Percentiles rank a stretch among this genome's conserved stretches.
These are phyloP conservation scores for Mycena maculata DNA, from an alignment of 768 basidiomycete species.

Conservation along the genomic window DNA sequence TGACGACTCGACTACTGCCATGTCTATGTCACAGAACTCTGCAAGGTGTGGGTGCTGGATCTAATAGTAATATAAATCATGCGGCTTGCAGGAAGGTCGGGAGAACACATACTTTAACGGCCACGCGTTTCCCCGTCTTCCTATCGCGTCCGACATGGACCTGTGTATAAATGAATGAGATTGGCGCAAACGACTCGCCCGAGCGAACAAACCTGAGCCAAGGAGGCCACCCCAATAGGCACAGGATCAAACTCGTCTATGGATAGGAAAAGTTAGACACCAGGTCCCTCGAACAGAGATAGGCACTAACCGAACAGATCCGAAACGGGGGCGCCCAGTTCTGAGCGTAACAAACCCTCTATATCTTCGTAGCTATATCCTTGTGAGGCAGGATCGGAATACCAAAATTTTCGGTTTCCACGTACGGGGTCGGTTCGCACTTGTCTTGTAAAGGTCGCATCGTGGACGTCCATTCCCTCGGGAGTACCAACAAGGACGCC, in stretches of 20 bases:
- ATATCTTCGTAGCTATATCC: constrained; percentile 83
- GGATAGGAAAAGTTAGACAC: neutral
- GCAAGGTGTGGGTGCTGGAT: constrained; percentile 93
- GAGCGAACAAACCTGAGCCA: constrained; percentile 69
- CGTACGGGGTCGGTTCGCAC: constrained; percentile 90
- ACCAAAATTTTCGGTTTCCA: no score
- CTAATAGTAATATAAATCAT: constrained; percentile 46
- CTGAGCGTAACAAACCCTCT: constrained; percentile 78
- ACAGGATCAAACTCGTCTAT: constrained; percentile 78
- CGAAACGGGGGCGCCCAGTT: constrained; percentile 78
- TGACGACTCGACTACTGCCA: constrained; percentile 83
- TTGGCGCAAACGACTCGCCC: neutral
- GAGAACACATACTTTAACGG: constrained; percentile 75
- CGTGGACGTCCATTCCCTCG: constrained; percentile 63
- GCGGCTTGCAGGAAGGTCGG: constrained; percentile 17
- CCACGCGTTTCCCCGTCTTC: constrained; percentile 78
- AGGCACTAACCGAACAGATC: constrained; percentile 68
- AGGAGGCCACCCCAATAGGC: constrained; percentile 95
- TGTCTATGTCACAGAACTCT: constrained; percentile 93
- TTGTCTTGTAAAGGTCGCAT: constrained; percentile 84
- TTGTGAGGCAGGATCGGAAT: no score
- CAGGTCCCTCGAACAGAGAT: neutral
- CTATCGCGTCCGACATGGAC: constrained; percentile 88
- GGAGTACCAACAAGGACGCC: constrained; percentile 69
- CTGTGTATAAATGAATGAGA: constrained; percentile 12